A percentile compares a stretch with the other conserved stretches of the same genome.
Evolutionary conservation across 2,329 filamentous ascomycete species (phyloP).

Genomic region (Metarhizium guizhouense): DNA sequence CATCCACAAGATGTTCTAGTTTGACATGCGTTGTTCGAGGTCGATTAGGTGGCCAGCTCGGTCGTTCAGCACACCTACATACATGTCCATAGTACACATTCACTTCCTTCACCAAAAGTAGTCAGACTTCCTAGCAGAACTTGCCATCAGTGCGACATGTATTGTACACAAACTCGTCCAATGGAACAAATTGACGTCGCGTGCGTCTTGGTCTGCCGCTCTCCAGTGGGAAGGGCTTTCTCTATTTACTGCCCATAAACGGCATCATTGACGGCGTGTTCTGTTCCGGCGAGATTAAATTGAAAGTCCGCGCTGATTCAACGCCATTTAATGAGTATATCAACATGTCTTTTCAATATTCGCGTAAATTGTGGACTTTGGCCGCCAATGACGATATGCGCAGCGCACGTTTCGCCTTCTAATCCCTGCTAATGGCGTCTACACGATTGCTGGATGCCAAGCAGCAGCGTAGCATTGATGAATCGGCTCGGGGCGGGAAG

Average conservation of each 20-base stretch:
- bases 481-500: background rate
- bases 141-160: background rate
- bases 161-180: background rate
- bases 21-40: background rate
- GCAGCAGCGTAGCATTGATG: background rate
- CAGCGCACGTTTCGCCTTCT: too few species aligned
- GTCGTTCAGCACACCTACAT: background rate
- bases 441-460: background rate
- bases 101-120: background rate
- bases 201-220: too few species aligned
- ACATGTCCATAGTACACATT: background rate
- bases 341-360: too few species aligned
- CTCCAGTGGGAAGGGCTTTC: too few species aligned
- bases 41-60: background rate
- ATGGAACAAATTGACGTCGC: background rate
- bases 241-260: too few species aligned
- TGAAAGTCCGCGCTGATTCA: too few species aligned
- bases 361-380: too few species aligned
- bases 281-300: too few species aligned
- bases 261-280: too few species aligned
- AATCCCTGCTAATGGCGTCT: too few species aligned
- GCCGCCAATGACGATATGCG: too few species aligned
- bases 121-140: background rate
- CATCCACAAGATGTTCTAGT: constrained; percentile 23
- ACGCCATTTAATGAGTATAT: too few species aligned